These are phyloP conservation scores for Leishmania gerbilli DNA, from an alignment of 208 protist species.

Conservation along the genomic window DNA sequence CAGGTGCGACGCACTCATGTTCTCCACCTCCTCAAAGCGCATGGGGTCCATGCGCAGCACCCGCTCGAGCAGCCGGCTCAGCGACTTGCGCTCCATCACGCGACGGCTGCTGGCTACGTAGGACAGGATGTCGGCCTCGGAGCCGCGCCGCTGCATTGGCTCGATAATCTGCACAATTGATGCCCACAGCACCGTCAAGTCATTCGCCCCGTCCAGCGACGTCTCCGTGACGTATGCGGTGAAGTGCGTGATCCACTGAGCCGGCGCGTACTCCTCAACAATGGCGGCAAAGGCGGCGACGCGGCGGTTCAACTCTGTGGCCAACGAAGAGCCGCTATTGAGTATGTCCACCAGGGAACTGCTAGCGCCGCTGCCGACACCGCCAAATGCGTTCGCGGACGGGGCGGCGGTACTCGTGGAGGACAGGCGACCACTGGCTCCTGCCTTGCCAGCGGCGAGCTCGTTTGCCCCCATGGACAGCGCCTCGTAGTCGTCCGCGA, in stretches of 20 bases:
- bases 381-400: constrained; percentile 6
- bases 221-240: constrained; percentile 47
- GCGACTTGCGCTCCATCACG: constrained; percentile 70
- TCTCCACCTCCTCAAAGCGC: constrained; percentile 56
- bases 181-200: constrained; percentile 60
- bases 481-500: constrained; percentile 72
- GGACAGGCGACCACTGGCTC: constrained; percentile 7
- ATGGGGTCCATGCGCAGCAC: constrained; percentile 53
- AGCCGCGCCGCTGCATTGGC: constrained; percentile 46
- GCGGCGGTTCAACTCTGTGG: constrained; percentile 44
- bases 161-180: constrained; percentile 54
- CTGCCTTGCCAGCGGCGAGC: constrained; percentile 7
- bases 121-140: constrained; percentile 43
- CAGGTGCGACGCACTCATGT: constrained; percentile 53
- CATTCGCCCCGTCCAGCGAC: constrained; percentile 37
- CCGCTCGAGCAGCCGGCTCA: constrained; percentile 46
- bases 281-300: constrained; percentile 64
- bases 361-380: background rate
- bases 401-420: background rate
- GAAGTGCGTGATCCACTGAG: constrained; percentile 64
- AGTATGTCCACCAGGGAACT: constrained; percentile 33
- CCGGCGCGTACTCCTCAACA: constrained; percentile 51
- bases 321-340: constrained; percentile 40
- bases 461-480: constrained; percentile 34
- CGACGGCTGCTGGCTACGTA: constrained; percentile 65